Evolutionary conservation across 129 eudicot species (phyloP), one percentile per base, ranked within the genome.

Genomic region (Gnaphalium uliginosum): DNA sequence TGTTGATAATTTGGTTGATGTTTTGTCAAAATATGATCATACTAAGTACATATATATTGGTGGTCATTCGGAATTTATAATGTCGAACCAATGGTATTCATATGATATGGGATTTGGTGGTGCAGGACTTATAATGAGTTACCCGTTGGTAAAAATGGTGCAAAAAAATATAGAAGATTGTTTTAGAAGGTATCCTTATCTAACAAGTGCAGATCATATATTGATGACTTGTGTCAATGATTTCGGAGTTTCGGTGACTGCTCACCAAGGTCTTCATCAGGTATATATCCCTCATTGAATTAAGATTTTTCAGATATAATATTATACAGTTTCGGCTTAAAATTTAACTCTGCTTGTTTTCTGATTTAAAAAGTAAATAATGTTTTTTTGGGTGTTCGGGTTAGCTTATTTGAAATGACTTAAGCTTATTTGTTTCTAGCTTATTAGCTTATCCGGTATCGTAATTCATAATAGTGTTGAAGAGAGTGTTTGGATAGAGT

Each of bases 91-190:
- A 65, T 15, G 10, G 13, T 65, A 14, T 30, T 65, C 50, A 15
- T 19, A n/a, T 66, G 53, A 66, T 48, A 66, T 66, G 51, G 71
- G 71, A 17, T 66, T 66, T 66, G 51, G 71, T 33, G 71, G 71
- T 2, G 71, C 71, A 6, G 53, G 71, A 37, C 53, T 66, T 1
- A 35, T 66, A 6, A 66, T 35, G 71, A 66, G 71, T 66, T 66
- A 66, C 8, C 53, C 71, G 0, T 66, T 66, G 53, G 71, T 22
- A 18, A 37, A 66, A 66, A 21, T 66, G 71, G 51, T 66, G 51
- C 71, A 66, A 1, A 66, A 33, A 35, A 35, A 35, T 35, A 66
- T 66, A 33, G 53, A 66, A 66, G n/a, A 66, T n/a, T 66, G 71
- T 37, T 66, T 66, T 35, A 35, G 29, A 66, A 66, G 51, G 26